Evolutionary conservation across 2,329 filamentous ascomycete species (phyloP), one percentile per base, ranked within the genome.

Genomic region (Fusarium albidum): DNA sequence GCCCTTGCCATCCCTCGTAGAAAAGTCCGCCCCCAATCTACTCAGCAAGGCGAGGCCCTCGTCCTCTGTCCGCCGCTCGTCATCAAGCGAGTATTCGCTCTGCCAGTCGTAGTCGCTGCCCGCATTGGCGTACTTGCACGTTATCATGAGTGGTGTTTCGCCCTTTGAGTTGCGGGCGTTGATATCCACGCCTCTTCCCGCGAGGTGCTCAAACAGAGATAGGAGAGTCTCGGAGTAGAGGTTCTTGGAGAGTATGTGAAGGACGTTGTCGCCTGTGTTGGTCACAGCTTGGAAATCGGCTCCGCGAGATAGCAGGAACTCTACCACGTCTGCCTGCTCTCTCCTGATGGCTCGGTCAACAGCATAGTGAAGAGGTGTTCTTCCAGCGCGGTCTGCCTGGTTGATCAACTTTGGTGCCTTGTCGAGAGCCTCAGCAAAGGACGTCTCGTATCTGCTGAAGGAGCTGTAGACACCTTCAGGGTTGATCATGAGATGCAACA

Each of bases 21-120:
- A 47, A 13, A 71, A 68, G 49, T 74, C 68, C 2, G 60, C 69
- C 2, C 66, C 70, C 1, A 60, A 15, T 12, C 55, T 44, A 11
- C 56, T 40, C 6, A 69, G 43, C 32, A 57, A 38, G 26, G 38
- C 15, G 6, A 52, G n/a, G 8, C 49, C 48, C 8, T 52, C 44
- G 3, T 39, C 15, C 12, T 27, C 15, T 7, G 8, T 27, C 33
- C 32, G 15, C 9, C 10, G 5, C 2, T 29, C 12, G 11, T 15
- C 9, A 29, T 10, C 15, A 11, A 29, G 12, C 13, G 13, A 29
- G 26, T 12, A 6, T 15, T 17, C 38, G 15, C 28, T 11, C 25
- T 28, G 6, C 18, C 31, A n/a, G 13, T 33, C 31, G 7, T 17
- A 10, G 3, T n/a, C 5, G 12, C 10, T 6, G 9, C 4, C 21